Conservation (phyloP, 139 green algal genomes). For the Zygnema circumcarinatum region DNA sequence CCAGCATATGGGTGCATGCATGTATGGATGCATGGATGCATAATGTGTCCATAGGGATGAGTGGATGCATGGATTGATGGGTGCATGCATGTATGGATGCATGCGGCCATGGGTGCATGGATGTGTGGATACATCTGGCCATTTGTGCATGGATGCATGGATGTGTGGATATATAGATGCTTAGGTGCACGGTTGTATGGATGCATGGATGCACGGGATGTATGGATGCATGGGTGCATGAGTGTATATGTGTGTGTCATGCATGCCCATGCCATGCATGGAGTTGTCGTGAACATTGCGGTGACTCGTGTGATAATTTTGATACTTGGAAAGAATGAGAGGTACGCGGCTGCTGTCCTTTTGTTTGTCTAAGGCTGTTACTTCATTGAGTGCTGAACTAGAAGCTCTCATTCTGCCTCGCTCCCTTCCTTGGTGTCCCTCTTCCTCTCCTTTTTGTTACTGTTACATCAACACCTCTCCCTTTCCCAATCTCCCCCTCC, state of each 20-base stretch:
- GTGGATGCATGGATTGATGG: not conserved
- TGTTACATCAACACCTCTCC: too few relatives aligned
- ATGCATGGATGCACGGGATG: not conserved
- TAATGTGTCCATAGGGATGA: not conserved
- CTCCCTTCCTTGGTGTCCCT: not conserved
- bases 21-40: not conserved
- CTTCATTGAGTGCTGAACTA: not conserved
- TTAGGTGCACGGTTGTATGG: too few relatives aligned
- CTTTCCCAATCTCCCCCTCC: too few relatives aligned
- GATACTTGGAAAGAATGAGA: not conserved
- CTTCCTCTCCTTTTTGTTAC: constrained; percentile 2
- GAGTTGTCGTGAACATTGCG: not conserved
- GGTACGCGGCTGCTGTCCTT: not conserved
- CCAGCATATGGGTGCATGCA: too few relatives aligned
- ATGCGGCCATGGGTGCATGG: not conserved
- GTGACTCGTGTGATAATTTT: not conserved
- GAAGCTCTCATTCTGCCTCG: not conserved
- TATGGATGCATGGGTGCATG: not conserved
- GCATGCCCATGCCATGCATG: not conserved
- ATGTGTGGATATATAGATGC: constrained; percentile 13
- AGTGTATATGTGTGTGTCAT: not conserved
- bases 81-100: not conserved
- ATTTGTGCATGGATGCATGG: not conserved
- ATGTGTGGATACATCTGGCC: not conserved
- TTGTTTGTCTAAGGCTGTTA: constrained; percentile 6